Evolutionary conservation across 2,329 filamentous ascomycete genomes (phyloP).

Genomic region (Conoideocrella luteorostrata): DNA sequence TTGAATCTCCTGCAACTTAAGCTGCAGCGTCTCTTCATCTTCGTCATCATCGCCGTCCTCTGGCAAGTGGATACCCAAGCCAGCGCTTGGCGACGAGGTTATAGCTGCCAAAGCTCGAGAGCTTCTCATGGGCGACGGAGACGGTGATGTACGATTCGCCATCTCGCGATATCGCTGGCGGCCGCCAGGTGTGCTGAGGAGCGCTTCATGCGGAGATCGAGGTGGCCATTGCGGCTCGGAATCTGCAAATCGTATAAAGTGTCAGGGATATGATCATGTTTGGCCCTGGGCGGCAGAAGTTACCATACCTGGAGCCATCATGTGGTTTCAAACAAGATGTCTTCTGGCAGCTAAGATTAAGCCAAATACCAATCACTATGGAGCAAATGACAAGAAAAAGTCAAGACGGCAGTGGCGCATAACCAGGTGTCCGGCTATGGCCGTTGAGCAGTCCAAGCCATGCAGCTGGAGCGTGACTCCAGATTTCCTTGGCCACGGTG

Average conservation of each 20-base stretch:
- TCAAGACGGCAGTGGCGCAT: conserved; percentile 9
- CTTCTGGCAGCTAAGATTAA: not conserved
- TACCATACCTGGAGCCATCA: conserved; percentile 13
- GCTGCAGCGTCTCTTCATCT: conserved; percentile 81
- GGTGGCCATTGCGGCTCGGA: conserved; percentile 58
- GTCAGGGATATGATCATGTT: conserved; percentile 2
- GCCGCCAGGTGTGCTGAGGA: conserved; percentile 67
- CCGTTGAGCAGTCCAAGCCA: conserved; percentile 7
- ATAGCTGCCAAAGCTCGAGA: conserved; percentile 12
- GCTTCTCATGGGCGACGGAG: conserved; percentile 51
- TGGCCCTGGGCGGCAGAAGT: too few species aligned
- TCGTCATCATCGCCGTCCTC: conserved; percentile 37
- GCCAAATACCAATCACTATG: not conserved
- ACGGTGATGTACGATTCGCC: conserved; percentile 59
- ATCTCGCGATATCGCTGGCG: conserved; percentile 67
- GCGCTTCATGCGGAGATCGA: conserved; percentile 57
- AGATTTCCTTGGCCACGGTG: not conserved
- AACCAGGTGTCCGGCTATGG: conserved; percentile 10
- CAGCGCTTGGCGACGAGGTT: conserved; percentile 13
- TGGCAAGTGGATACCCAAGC: conserved; percentile 27
- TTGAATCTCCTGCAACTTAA: conserved; percentile 84
- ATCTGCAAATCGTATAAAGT: conserved; percentile 18
- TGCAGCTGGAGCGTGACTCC: conserved; percentile 5
- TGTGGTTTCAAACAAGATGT: not conserved
- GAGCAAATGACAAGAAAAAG: not conserved